Percentiles rank a stretch among this genome's conserved stretches.
These are phyloP conservation scores for Aspergillus luchuensis DNA, from an alignment of 2,329 filamentous ascomycete species.

Conservation along the genomic window DNA sequence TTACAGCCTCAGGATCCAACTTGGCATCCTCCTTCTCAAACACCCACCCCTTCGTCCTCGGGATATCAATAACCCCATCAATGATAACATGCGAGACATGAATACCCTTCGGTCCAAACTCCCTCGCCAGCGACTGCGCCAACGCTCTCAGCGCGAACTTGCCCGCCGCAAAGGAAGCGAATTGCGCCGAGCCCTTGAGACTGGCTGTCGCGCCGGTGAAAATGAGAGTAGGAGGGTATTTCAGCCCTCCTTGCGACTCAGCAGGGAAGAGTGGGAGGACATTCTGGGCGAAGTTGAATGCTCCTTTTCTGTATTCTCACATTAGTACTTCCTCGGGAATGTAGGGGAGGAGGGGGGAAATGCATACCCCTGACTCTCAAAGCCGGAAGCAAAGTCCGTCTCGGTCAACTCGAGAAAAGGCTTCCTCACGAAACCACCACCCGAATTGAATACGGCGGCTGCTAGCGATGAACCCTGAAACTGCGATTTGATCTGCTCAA, in stretches of 20 bases:
- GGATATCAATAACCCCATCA: slow-evolving; percentile 83
- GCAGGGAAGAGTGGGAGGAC: slow-evolving; percentile 69
- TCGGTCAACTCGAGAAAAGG: slow-evolving; percentile 63
- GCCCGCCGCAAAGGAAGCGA: slow-evolving; percentile 71
- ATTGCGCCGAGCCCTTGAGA: slow-evolving; percentile 68
- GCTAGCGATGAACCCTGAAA: slow-evolving; percentile 50
- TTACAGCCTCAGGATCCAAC: slow-evolving; percentile 72
- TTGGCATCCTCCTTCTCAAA: slow-evolving; percentile 65
- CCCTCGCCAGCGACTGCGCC: slow-evolving; percentile 72
- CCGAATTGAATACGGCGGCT: slow-evolving; percentile 64
- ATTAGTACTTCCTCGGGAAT: background rate
- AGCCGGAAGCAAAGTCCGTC: slow-evolving; percentile 57
- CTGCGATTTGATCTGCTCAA: slow-evolving; percentile 56
- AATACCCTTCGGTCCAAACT: slow-evolving; percentile 81
- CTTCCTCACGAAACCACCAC: slow-evolving; percentile 59
- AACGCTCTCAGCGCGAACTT: slow-evolving; percentile 79
- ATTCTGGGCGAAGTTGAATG: slow-evolving; percentile 74
- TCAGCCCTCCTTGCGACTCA: slow-evolving; percentile 39
- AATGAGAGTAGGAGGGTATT: slow-evolving; percentile 74
- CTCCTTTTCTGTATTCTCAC: slow-evolving; percentile 52
- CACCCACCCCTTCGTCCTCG: slow-evolving; percentile 64
- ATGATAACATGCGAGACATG: slow-evolving; percentile 82
- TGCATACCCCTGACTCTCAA: slow-evolving; percentile 52
- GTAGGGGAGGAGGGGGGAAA: no score
- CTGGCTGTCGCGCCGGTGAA: slow-evolving; percentile 87